Evolutionary conservation across 352 stramenopile genomes (phyloP).

Genomic region (Globisporangium camurandrum): DNA sequence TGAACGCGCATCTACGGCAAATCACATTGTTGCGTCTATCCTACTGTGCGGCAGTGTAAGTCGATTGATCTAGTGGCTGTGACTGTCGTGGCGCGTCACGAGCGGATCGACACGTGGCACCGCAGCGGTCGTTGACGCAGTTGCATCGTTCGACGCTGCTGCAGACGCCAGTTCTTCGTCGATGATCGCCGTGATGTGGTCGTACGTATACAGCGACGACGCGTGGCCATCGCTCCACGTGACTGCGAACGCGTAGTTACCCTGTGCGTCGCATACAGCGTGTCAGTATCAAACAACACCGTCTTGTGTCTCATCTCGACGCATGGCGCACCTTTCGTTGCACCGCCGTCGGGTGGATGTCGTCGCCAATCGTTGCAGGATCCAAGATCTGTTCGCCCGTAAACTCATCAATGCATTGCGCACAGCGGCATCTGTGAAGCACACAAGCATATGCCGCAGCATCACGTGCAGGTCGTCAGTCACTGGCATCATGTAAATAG

Average conservation of each 20-base stretch:
- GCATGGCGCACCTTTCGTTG: conserved; percentile 57
- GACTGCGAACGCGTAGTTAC: conserved; percentile 97
- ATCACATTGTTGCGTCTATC: too few relatives aligned
- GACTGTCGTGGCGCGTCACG: conserved; percentile 1
- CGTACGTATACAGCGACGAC: conserved; percentile 95
- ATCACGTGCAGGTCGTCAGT: neutral
- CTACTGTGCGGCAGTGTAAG: too few relatives aligned
- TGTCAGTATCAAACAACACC: neutral
- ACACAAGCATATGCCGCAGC: too few relatives aligned
- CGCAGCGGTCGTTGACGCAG: neutral
- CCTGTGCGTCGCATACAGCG: conserved; percentile 31
- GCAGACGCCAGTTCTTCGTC: conserved; percentile 17
- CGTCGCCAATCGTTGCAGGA: conserved; percentile 52
- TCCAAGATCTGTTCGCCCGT: conserved; percentile 80
- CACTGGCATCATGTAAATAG: neutral
- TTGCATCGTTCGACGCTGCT: neutral
- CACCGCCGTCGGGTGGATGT: conserved; percentile 75
- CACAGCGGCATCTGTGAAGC: conserved; percentile 57
- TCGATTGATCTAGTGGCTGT: conserved; percentile 1
- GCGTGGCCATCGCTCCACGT: conserved; percentile 97
- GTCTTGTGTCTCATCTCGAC: neutral
- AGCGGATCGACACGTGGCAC: neutral
- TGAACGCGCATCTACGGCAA: too few relatives aligned
- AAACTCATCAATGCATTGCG: conserved; percentile 85
- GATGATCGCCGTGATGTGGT: conserved; percentile 63